Evolutionary conservation across 2,329 filamentous ascomycete species (phyloP), one percentile per base, ranked within the genome.

Genomic region (Aspergillus neoniger): DNA sequence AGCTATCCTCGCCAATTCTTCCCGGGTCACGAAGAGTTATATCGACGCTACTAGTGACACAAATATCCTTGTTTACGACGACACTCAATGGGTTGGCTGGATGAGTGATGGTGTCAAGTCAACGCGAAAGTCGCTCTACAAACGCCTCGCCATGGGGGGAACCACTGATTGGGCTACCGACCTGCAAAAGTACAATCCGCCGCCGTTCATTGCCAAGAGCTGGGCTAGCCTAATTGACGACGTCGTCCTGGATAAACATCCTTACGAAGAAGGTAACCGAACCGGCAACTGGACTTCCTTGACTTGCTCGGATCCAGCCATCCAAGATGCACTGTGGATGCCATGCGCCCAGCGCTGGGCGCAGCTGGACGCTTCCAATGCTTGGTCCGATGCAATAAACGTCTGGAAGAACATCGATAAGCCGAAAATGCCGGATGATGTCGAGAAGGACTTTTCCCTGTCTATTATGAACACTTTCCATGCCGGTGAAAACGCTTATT

Each of bases 81-180:
- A 52, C 21, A 57, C 36, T 3, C 47, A 60, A 32, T 60, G 53
- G 58, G 58, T 47, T n/a, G 58, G 32, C 21, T 60, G 43, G 17
- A 56, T 60, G 58, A 52, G 36, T 17, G 48, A 56, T 23, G 58
- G 36, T 5, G 10, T 54, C 38, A 54, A 54, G 14, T 36, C 51
- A 21, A 25, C 50, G 4, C 50, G 50, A 17, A n/a, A 19, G 6
- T 25, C 32, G 8, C 21, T 60, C 1, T 76, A 69, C 55, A 38
- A 68, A 38, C 41, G 21, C 0, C 39, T 68, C 1, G 70, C 70
- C 39, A 66, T 77, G 39, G 68, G 58, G 1, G 74, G 74, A 1
- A 73, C 60, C 14, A 61, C 63, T 17, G 69, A 77, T 52, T 78
- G 73, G 75, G 75, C 75, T 8, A 63, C 69, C 30, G 74, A 77